Conservation (phyloP, 495 filamentous ascomycete genomes). For the Copromyces sp. region DNA sequence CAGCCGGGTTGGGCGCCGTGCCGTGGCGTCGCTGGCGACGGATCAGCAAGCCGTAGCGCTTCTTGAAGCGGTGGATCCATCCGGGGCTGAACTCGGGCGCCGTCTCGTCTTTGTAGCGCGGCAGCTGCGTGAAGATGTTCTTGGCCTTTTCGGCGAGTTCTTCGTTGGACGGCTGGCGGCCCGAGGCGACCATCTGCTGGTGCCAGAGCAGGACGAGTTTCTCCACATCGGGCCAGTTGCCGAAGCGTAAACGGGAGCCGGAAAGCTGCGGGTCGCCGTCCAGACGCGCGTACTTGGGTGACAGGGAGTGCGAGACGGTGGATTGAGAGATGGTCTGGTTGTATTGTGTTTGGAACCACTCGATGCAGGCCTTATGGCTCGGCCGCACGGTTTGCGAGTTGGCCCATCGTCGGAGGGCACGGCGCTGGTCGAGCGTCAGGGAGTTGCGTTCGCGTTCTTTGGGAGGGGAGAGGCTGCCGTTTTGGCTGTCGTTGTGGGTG, state of each 20-base stretch:
- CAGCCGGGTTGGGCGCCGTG: slow-evolving; percentile 29
- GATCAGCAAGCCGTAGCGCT: slow-evolving; percentile 41
- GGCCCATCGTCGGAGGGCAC: slow-evolving; percentile 42
- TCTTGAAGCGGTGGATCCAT: slow-evolving; percentile 47
- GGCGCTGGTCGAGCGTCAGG: slow-evolving; percentile 42
- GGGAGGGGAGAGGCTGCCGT: slow-evolving; percentile 9
- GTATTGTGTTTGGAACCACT: slow-evolving; percentile 42
- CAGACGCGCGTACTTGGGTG: slow-evolving; percentile 43
- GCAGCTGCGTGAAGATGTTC: slow-evolving; percentile 35
- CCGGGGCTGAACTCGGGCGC: slow-evolving; percentile 43
- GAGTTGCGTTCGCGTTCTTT: slow-evolving; percentile 43
- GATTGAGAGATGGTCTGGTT: slow-evolving; percentile 42
- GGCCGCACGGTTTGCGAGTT: slow-evolving; percentile 38
- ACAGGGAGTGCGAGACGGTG: slow-evolving; percentile 42
- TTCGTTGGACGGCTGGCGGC: slow-evolving; percentile 40
- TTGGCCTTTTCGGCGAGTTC: slow-evolving; percentile 44
- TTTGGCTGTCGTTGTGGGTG: not conserved
- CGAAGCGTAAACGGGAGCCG: slow-evolving; percentile 41
- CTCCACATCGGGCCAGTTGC: slow-evolving; percentile 46
- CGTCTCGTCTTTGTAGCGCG: slow-evolving; percentile 39
- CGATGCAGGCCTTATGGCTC: slow-evolving; percentile 43
- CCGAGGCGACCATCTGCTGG: slow-evolving; percentile 31
- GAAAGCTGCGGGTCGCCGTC: slow-evolving; percentile 41
- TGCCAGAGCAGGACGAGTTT: slow-evolving; percentile 44
- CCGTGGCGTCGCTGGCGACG: slow-evolving; percentile 37